phyloP scores from a whole-genome alignment of 163 green algal species.

The Volvox carteri region DNA sequence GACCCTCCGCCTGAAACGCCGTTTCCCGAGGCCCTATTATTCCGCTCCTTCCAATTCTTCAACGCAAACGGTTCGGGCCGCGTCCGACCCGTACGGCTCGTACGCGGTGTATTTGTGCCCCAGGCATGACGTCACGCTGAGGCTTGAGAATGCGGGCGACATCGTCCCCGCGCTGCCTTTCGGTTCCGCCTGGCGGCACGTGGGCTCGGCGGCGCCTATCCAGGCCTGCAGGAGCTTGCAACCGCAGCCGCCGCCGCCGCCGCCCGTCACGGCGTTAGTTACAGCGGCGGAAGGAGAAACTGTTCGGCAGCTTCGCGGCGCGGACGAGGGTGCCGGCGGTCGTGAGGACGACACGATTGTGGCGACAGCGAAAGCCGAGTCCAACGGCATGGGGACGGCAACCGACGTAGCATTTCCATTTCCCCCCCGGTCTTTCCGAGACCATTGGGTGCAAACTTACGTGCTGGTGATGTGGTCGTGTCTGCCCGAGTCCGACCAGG shows the following conservation, averaged over 20 bases:
- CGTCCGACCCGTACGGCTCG: no score
- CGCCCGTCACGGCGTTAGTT: no score
- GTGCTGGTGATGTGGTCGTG: conserved; percentile 46
- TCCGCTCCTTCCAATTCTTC: no score
- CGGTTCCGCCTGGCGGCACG: conserved; percentile 42
- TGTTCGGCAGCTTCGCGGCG: no score
- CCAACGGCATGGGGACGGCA: neutral
- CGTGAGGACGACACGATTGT: neutral
- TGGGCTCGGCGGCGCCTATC: neutral
- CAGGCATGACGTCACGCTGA: conserved; percentile 24
- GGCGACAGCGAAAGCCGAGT: neutral
- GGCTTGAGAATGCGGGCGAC: conserved; percentile 50
- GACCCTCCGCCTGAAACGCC: no score
- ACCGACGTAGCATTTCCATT: conserved; percentile 12
- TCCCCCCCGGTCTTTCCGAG: neutral
- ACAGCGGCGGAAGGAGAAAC: no score
- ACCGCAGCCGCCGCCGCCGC: neutral
- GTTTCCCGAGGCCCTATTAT: no score
- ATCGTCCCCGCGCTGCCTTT: conserved; percentile 46
- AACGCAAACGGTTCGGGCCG: no score
- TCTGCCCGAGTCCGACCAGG: neutral
- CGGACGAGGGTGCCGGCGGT: neutral
- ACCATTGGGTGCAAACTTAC: conserved; percentile 45
- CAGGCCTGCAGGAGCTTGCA: neutral
- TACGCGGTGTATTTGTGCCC: no score